Evolutionary conservation across 495 filamentous ascomycete genomes (phyloP), one percentile per base, ranked within the genome.

Genomic region (Terfezia boudieri): DNA sequence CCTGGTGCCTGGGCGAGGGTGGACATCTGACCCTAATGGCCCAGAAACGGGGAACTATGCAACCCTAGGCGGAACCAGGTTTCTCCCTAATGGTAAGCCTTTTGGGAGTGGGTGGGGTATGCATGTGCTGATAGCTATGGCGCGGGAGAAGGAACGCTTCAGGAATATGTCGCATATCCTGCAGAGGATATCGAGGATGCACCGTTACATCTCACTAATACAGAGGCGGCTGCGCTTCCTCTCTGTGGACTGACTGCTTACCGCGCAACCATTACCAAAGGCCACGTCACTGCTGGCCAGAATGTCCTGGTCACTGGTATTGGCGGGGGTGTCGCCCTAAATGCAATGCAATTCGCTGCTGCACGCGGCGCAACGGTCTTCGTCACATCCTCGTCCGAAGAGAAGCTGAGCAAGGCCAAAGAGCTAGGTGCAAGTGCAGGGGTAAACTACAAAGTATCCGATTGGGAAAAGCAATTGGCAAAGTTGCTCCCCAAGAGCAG

Each of bases 221-320:
- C 71, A 0, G 84, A 93, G 68, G 84, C 81, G 0, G 88, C 86
- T 0, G 84, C 83, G 12, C 59, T 95, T 36, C 86, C 87, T 1
- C 66, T 94, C 36, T 81, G 81, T 0, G 88, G 86, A 0, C 62
- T 93, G 59, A 95, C 88, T n/a, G 88, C 72, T 10, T 95, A 84
- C 83, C 71, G 88, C 37, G 87, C 88, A 0, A 67, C 87, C 53
- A 74, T 87, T 20, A 81, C 72, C 2, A 95, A 89, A 63, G 75
- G 71, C 0, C 76, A 77, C 58, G 75, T 80, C 0, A 58, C 68
- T 16, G 56, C 67, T 8, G 83, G 81, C 4, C 68, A 74, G 52
- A 84, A 83, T 56, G 64, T 88, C 3, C 62, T 89, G 43, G 61
- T 89, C 35, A 86, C 84, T 4, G 84, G 84, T 2, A 85, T 89